phyloP scores from a whole-genome alignment of 345 rosid species.

The Euphorbia pulcherrima region DNA sequence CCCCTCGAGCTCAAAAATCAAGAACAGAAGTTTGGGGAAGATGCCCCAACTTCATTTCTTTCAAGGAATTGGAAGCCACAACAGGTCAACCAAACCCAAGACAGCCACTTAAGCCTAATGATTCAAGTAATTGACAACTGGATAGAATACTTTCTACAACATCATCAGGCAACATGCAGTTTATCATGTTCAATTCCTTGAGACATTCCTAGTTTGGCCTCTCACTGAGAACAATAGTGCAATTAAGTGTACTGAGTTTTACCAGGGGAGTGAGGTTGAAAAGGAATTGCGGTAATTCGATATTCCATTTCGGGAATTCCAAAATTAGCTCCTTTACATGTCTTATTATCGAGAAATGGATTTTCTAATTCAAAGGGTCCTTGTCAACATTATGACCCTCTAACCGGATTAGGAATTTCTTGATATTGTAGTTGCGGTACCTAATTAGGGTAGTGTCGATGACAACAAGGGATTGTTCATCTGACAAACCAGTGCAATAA shows the following conservation, averaged over 20 bases:
- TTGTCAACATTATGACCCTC: no score
- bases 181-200: not conserved
- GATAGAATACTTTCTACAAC: conserved; percentile 1
- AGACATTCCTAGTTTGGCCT: not conserved
- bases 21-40: not conserved
- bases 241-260: not conserved
- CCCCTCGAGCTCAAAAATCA: not conserved
- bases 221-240: not conserved
- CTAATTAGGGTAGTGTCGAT: not conserved
- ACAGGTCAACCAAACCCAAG: not conserved
- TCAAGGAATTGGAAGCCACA: not conserved
- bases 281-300: not conserved
- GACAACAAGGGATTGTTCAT: not conserved
- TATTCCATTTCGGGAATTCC: not conserved
- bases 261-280: not conserved
- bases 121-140: not conserved
- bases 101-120: not conserved
- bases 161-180: not conserved
- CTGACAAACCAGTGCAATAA: not conserved
- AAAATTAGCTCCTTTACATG: not conserved
- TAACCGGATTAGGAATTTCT: not conserved
- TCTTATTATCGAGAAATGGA: not conserved
- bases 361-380: not conserved
- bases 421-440: not conserved
- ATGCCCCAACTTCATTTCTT: not conserved